Conservation (phyloP, 2,329 filamentous ascomycete species). For the Colletotrichum tropicale region DNA sequence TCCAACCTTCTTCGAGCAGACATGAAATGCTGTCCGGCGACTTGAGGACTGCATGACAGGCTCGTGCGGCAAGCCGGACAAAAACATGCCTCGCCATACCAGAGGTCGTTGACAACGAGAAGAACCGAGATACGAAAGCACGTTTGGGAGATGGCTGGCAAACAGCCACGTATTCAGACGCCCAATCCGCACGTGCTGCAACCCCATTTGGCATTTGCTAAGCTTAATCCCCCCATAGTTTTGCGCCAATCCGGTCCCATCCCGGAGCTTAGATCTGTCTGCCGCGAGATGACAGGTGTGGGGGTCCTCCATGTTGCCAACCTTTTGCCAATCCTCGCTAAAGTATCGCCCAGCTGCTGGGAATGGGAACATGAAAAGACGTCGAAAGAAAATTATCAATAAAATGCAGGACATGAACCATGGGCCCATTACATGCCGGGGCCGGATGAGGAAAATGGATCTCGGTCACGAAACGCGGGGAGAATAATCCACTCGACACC, state of each 20-base stretch:
- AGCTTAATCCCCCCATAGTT: constrained; percentile 14
- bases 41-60: not conserved
- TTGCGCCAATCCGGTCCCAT: constrained; percentile 15
- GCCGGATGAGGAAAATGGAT: constrained; percentile 6
- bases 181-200: not conserved
- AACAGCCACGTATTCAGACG: constrained; percentile 2
- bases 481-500: not conserved
- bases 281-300: constrained; percentile 20
- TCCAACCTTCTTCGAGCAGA: not conserved
- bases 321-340: not conserved
- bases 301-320: constrained; percentile 7
- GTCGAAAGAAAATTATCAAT: not conserved
- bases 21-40: not conserved
- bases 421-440: not conserved
- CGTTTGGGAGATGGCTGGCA: not conserved
- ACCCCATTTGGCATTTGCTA: constrained; percentile 16
- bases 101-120: not conserved
- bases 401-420: not conserved
- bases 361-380: not conserved
- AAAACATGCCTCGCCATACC: not conserved
- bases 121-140: not conserved
- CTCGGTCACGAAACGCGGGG: constrained; percentile 1
- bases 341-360: not conserved
- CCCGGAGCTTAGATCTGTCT: constrained; percentile 21
- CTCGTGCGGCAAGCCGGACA: not conserved